These are phyloP conservation scores for Cyclocybe cylindracea DNA, from an alignment of 768 basidiomycete genomes.

Conservation along the genomic window DNA sequence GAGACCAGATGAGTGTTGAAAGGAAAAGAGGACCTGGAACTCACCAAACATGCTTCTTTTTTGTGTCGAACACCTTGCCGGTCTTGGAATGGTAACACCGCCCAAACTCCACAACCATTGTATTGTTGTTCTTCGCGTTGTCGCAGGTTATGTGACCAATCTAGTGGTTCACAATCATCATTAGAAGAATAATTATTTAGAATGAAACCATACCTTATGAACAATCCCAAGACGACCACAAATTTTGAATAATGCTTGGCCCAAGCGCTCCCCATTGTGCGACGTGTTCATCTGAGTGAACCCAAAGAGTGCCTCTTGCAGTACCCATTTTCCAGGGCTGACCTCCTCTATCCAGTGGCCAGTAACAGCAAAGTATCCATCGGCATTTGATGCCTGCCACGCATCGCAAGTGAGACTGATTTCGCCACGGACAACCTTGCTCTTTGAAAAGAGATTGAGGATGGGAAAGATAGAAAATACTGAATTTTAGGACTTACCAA, in stretches of 20 bases:
- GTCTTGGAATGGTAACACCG: not conserved
- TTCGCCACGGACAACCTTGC: not conserved
- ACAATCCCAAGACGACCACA: constrained; percentile 21
- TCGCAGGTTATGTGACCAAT: constrained; percentile 38
- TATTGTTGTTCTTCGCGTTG: constrained; percentile 38
- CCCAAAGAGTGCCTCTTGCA: constrained; percentile 28
- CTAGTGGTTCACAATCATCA: constrained; percentile 24
- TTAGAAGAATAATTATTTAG: not conserved
- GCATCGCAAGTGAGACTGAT: constrained; percentile 27
- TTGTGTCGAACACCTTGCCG: not conserved
- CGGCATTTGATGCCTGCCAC: constrained; percentile 37
- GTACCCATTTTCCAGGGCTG: constrained; percentile 19
- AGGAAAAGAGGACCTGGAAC: not conserved
- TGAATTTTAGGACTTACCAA: not conserved
- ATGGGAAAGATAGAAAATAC: too few relatives aligned
- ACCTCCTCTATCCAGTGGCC: constrained; percentile 37
- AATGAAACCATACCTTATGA: constrained; percentile 24
- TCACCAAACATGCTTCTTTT: constrained; percentile 16
- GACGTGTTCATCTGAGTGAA: constrained; percentile 36
- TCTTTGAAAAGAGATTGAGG: not conserved
- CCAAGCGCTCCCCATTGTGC: constrained; percentile 33
- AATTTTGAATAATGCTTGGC: constrained; percentile 39
- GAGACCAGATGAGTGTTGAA: too few relatives aligned
- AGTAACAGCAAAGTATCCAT: constrained; percentile 39
- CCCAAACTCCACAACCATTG: constrained; percentile 30